These are phyloP conservation scores for Ceratobasidium papillatum DNA, from an alignment of 1,284 basidiomycete species.

Conservation along the genomic window DNA sequence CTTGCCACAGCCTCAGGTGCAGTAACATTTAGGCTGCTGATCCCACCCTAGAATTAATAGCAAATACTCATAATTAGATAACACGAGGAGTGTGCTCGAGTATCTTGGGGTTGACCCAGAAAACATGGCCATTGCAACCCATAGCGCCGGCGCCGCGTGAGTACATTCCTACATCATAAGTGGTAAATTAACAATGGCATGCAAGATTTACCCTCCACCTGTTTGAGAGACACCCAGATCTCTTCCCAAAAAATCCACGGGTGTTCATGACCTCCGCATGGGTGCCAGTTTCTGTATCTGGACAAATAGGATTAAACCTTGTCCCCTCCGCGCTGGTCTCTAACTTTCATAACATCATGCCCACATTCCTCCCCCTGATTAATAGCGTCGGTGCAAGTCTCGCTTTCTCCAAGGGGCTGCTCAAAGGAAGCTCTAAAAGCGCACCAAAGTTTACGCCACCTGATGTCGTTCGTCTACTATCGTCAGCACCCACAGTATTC, in stretches of 20 bases:
- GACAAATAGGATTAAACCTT: conserved; percentile 26
- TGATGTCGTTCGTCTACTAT: conserved; percentile 11
- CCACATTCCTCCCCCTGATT: conserved; percentile 11
- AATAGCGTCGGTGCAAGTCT: conserved; percentile 19
- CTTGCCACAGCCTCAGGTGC: conserved; percentile 27
- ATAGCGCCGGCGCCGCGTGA: conserved; percentile 30
- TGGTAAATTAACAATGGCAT: conserved; percentile 4
- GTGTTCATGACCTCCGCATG: conserved; percentile 40
- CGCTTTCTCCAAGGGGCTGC: conserved; percentile 24
- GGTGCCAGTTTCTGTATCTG: conserved; percentile 32
- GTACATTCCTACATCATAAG: background rate
- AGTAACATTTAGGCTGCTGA: background rate
- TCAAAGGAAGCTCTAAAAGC: background rate
- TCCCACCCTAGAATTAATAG: background rate
- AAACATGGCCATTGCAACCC: conserved; percentile 22
- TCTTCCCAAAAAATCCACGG: conserved; percentile 30
- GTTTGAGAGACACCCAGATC: conserved; percentile 28
- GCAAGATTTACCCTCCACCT: conserved; percentile 35
- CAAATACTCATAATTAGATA: background rate
- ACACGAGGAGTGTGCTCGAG: conserved; percentile 36
- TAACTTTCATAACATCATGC: conserved; percentile 21
- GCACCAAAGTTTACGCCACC: conserved; percentile 4
- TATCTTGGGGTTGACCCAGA: conserved; percentile 21
- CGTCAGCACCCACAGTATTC: background rate
- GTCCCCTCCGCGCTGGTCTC: conserved; percentile 23